A percentile compares a stretch with the other conserved stretches of the same genome.
phyloP scores from a whole-genome alignment of 2,329 filamentous ascomycete genomes.

The Stemphylium vesicarium region DNA sequence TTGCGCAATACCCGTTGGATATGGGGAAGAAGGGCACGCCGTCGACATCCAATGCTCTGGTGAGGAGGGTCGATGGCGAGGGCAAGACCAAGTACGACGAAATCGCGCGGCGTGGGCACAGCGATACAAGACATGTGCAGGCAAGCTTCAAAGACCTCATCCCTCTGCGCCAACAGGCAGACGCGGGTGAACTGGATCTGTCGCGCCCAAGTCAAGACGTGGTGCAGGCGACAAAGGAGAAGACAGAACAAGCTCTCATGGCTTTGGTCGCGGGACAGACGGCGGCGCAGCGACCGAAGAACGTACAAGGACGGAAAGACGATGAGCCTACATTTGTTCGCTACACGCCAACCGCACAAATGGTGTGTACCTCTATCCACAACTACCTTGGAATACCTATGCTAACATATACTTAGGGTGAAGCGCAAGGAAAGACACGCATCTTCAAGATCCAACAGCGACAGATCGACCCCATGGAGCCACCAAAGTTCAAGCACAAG shows the following conservation, averaged over 20 bases:
- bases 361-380: conserved; percentile 53
- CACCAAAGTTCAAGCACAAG: conserved; percentile 98
- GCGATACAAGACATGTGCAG: conserved; percentile 83
- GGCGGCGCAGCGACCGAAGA: conserved; percentile 94
- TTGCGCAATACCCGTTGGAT: conserved; percentile 93
- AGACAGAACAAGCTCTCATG: conserved; percentile 85
- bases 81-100: conserved; percentile 97
- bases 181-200: conserved; percentile 89
- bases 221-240: conserved; percentile 82
- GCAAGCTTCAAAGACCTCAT: conserved; percentile 97
- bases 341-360: conserved; percentile 95
- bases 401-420: conserved; percentile 57
- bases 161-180: conserved; percentile 87
- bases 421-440: conserved; percentile 81
- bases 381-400: no score
- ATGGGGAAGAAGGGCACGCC: conserved; percentile 78
- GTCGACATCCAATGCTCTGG: conserved; percentile 78
- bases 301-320: conserved; percentile 79
- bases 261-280: conserved; percentile 83
- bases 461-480: conserved; percentile 93
- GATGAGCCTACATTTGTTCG: conserved; percentile 91
- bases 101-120: conserved; percentile 88
- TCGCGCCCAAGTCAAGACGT: conserved; percentile 84
- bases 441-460: conserved; percentile 99
- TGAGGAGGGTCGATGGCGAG: conserved; percentile 88